These are phyloP conservation scores for Akanthomyces muscarius DNA, from an alignment of 2,329 filamentous ascomycete genomes.

Conservation along the genomic window DNA sequence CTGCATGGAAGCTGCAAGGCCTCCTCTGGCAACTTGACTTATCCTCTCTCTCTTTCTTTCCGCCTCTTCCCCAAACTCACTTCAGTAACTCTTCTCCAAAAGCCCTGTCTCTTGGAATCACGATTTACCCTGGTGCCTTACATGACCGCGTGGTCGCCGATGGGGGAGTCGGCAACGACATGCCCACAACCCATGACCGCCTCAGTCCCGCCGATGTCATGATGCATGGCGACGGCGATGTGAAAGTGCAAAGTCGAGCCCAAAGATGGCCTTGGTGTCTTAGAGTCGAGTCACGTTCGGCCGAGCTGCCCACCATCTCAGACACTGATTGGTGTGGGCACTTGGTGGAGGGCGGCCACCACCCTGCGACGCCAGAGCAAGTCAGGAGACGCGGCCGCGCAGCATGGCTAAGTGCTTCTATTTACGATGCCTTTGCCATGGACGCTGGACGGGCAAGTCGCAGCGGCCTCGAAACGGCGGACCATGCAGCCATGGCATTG, in stretches of 20 bases:
- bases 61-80: neutral
- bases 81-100: neutral
- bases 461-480: neutral
- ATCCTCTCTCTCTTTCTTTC: neutral
- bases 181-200: constrained; percentile 26
- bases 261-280: constrained; percentile 33
- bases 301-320: constrained; percentile 25
- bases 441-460: neutral
- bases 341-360: constrained; percentile 20
- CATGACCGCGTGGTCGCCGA: constrained; percentile 28
- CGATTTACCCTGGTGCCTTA: constrained; percentile 25
- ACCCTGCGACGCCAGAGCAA: constrained; percentile 15
- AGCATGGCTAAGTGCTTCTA: neutral
- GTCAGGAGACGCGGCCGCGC: constrained; percentile 14
- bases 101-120: neutral
- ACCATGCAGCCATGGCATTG: constrained; percentile 8
- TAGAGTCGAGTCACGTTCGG: constrained; percentile 35
- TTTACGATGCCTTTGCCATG: neutral
- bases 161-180: constrained; percentile 9
- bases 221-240: constrained; percentile 20
- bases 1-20: neutral
- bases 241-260: constrained; percentile 10
- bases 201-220: constrained; percentile 25
- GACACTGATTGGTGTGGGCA: constrained; percentile 20
- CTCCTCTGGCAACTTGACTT: neutral